These are phyloP conservation scores for Microdochium paspali DNA, from an alignment of 2,329 filamentous ascomycete genomes.

Conservation along the genomic window DNA sequence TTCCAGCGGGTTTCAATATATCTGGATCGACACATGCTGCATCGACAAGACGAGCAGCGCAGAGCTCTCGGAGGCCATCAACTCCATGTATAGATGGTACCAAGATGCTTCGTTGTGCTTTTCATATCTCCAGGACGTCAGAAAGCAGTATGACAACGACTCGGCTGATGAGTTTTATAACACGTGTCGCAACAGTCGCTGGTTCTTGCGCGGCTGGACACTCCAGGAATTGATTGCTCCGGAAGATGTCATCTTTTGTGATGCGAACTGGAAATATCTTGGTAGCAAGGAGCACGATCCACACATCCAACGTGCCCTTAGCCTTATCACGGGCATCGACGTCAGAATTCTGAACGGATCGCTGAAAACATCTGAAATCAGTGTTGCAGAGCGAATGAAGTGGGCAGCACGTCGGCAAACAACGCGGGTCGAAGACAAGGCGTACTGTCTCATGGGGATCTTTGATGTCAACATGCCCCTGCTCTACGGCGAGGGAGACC, in stretches of 20 bases:
- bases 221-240: background rate
- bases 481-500: constrained; percentile 9
- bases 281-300: no score
- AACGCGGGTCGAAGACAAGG: constrained; percentile 10
- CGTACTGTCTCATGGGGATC: constrained; percentile 14
- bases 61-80: constrained; percentile 8
- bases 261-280: background rate
- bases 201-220: background rate
- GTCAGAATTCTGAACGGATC: no score
- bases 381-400: constrained; percentile 8
- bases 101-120: constrained; percentile 5
- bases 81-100: constrained; percentile 10
- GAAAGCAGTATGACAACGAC: no score
- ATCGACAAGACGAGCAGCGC: constrained; percentile 9
- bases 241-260: background rate
- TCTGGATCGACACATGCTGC: constrained; percentile 9
- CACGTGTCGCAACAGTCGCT: no score
- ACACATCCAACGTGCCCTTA: no score
- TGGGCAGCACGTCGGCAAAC: constrained; percentile 11
- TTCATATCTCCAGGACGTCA: constrained; percentile 6
- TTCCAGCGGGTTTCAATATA: constrained; percentile 3
- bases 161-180: no score
- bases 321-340: background rate
- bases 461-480: constrained; percentile 15
- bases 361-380: no score